Evolutionary conservation across 768 basidiomycete species (phyloP), one percentile per base, ranked within the genome.

Genomic region (Lactarius psammicola): DNA sequence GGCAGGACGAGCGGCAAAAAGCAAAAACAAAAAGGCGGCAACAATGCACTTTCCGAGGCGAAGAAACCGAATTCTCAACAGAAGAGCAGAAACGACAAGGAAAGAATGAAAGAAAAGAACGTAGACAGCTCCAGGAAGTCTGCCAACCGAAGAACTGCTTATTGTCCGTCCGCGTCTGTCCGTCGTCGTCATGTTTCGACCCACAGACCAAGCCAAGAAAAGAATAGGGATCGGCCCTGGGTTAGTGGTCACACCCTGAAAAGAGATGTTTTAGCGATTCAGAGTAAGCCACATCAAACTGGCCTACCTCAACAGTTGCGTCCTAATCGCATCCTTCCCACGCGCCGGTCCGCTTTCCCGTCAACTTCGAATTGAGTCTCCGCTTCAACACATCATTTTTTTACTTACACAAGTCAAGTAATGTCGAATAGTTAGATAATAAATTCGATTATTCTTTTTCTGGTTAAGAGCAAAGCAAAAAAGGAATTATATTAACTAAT

Each of bases 211-310:
- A 17, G 38, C 38, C 26, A 54, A 38, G 5, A 38, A 55, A 15
- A 54, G 61, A 18, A 62, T 56, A 5, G 61, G 30, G 28, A 62
- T 36, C 23, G 51, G 20, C 28, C 60, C 51, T 4, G 60, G 26
- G 54, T 31, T 33, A 1, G 57, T 64, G 6, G 58, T 42, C 38
- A 64, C 63, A 1, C 63, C 63, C 63, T 64, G 56, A 20, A 23
- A 26, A 31, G n/a, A n/a, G 2, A 56, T 2, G 17, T 11, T 3
- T n/a, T 8, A 36, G 31, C n/a, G n/a, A n/a, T n/a, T n/a, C n/a
- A n/a, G n/a, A n/a, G n/a, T n/a, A n/a, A n/a, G n/a, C n/a, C n/a
- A n/a, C n/a, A n/a, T n/a, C n/a, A n/a, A n/a, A n/a, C n/a, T n/a
- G n/a, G n/a, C n/a, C n/a, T n/a, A n/a, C n/a, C n/a, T n/a, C n/a